phyloP scores from a whole-genome alignment of 1,284 basidiomycete species.

The Moesziomyces parantarcticus region DNA sequence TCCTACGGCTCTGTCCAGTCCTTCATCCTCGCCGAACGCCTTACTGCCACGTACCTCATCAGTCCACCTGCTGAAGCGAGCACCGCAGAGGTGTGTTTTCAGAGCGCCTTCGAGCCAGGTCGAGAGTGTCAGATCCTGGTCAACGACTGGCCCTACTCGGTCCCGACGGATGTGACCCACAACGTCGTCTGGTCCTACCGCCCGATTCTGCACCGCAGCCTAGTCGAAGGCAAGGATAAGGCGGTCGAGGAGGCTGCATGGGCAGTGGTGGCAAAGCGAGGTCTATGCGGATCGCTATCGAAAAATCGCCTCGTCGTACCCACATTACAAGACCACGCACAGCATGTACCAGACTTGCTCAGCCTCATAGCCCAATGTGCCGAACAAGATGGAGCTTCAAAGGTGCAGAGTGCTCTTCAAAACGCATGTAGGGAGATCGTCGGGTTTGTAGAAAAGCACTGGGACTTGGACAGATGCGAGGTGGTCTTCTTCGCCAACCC shows the following conservation, averaged over 20 bases:
- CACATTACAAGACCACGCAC: constrained; percentile 3
- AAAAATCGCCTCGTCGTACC: background rate
- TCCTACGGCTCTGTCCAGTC: constrained; percentile 17
- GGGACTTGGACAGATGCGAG: constrained; percentile 8
- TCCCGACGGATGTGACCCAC: constrained; percentile 14
- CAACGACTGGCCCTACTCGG: constrained; percentile 39
- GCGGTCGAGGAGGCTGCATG: background rate
- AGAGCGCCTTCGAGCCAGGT: constrained; percentile 1
- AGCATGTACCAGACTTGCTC: constrained; percentile 5
- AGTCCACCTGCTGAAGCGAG: too few relatives aligned
- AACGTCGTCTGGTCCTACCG: constrained; percentile 25
- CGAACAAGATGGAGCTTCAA: background rate
- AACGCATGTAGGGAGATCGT: constrained; percentile 7
- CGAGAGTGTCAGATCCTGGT: constrained; percentile 23
- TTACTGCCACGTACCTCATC: constrained; percentile 19
- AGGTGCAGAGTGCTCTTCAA: background rate
- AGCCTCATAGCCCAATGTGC: background rate
- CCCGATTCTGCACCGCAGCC: constrained; percentile 16
- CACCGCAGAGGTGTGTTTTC: constrained; percentile 8
- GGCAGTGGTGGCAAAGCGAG: constrained; percentile 16
- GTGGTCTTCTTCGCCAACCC: constrained; percentile 39
- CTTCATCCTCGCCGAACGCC: constrained; percentile 18
- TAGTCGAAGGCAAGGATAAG: background rate
- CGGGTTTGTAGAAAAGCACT: constrained; percentile 11
- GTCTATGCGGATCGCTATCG: constrained; percentile 24